Evolutionary conservation across 192 early-diverging fungal genomes (phyloP), one percentile per base, ranked within the genome.

Genomic region (Kickxella alabastrina): DNA sequence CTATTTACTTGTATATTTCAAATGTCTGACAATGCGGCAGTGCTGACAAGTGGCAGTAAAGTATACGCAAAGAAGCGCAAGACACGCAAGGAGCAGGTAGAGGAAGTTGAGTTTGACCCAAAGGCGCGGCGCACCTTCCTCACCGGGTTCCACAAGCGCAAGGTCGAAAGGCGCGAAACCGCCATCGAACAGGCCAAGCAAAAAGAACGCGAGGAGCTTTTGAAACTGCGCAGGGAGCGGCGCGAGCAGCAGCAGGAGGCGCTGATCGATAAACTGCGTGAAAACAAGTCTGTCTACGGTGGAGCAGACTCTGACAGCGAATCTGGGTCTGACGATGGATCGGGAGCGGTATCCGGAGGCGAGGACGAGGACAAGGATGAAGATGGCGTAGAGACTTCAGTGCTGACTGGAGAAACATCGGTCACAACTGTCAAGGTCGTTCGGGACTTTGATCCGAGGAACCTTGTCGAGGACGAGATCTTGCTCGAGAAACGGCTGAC

Each of bases 61-160:
- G 65, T 83, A 35, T 85, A 86, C 58, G 82, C 84, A 18, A 84
- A 82, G 58, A 88, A 88, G 74, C 80, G 84, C 46, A 82, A 82
- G 61, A 75, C 71, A n/a, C 64, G 67, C 48, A 64, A 80, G 55
- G 80, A 85, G 41, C 79, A 81, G 27, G 64, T 88, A 5, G 77
- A 83, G n/a, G 72, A 73, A 28, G 62, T 88, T 0, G 72, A 78
- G 21, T 88, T 88, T 52, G 83, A 88, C 52, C 64, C 80, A 0
- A 79, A 80, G 22, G 81, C 73, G 6, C 71, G 84, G 67, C 79
- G 83, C 15, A 79, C 85, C 23, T 89, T 82, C 41, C 65, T 89
- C 34, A 89, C 85, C 3, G 85, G 87, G 18, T 89, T 89, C 58
- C 84, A 86, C 54, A 89, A 89, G 57, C 81, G 87, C 52, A 89